Conservation (phyloP, 208 protist genomes). For the Trypanosoma brucei region DNA sequence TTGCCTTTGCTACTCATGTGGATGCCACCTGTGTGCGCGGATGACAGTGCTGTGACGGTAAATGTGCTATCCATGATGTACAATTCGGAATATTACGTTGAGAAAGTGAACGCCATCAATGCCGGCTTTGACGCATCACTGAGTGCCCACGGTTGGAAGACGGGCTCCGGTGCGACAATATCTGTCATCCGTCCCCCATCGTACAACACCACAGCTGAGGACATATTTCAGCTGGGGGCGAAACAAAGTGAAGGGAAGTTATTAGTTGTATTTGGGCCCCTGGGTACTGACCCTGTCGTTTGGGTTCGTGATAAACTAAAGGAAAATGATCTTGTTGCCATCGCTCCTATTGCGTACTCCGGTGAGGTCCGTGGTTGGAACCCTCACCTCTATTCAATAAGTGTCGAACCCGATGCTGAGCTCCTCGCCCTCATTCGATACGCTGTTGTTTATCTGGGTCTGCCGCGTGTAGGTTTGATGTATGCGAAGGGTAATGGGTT, state of each 20-base stretch:
- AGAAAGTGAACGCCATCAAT: neutral
- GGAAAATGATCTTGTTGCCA: conserved; percentile 21
- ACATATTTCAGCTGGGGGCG: neutral
- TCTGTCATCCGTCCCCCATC: neutral
- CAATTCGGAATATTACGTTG: neutral
- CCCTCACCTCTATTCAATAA: conserved; percentile 26
- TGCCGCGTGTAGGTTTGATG: conserved; percentile 28
- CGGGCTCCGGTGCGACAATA: neutral
- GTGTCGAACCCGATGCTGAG: conserved; percentile 29
- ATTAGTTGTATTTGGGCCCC: neutral
- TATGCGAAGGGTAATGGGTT: conserved; percentile 7
- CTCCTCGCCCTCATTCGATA: conserved; percentile 29
- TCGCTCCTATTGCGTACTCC: conserved; percentile 31
- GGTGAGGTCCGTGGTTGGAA: conserved; percentile 24
- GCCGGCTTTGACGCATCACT: conserved; percentile 3
- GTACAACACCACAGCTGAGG: neutral
- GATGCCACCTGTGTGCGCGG: neutral
- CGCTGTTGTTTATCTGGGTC: conserved; percentile 23
- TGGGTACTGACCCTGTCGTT: neutral
- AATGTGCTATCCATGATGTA: neutral
- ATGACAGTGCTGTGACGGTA: neutral
- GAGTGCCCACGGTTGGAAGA: neutral
- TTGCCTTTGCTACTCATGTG: neutral
- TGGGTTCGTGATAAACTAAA: neutral
- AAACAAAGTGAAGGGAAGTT: neutral